Conservation (phyloP, 2,329 filamentous ascomycete genomes). For the Fusarium robinianum region DNA sequence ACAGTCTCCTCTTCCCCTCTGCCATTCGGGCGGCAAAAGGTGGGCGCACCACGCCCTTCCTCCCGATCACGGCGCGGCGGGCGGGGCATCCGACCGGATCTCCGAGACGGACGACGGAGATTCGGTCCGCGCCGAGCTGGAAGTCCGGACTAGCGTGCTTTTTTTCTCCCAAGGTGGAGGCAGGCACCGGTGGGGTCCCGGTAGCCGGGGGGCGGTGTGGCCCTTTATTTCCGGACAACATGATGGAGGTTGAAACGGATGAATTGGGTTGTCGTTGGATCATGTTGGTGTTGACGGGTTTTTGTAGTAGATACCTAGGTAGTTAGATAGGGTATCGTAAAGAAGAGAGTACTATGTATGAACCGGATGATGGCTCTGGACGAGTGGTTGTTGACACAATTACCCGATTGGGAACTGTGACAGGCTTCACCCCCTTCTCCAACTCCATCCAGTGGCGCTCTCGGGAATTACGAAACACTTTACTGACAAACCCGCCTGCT, state of each 20-base stretch:
- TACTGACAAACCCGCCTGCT: conserved; percentile 2
- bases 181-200: conserved; percentile 1
- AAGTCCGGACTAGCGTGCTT: conserved; percentile 15
- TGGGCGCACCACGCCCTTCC: conserved; percentile 3
- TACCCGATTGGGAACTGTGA: conserved; percentile 5
- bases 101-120: conserved; percentile 36
- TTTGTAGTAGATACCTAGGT: too few species aligned
- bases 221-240: too few species aligned
- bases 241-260: conserved; percentile 13
- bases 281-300: too few species aligned
- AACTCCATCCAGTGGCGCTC: conserved; percentile 8
- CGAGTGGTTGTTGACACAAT: conserved; percentile 1
- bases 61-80: conserved; percentile 36
- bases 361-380: neutral
- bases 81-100: conserved; percentile 31
- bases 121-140: conserved; percentile 36
- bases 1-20: conserved; percentile 11
- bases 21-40: conserved; percentile 16
- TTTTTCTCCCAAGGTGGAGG: neutral
- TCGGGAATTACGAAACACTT: conserved; percentile 1
- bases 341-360: neutral
- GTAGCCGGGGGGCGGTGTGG: conserved; percentile 16
- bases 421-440: neutral
- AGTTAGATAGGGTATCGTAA: neutral
- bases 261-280: too few species aligned